Evolutionary conservation across 1,284 basidiomycete species (phyloP).

Genomic region (Cystobasidiaceae sp.): DNA sequence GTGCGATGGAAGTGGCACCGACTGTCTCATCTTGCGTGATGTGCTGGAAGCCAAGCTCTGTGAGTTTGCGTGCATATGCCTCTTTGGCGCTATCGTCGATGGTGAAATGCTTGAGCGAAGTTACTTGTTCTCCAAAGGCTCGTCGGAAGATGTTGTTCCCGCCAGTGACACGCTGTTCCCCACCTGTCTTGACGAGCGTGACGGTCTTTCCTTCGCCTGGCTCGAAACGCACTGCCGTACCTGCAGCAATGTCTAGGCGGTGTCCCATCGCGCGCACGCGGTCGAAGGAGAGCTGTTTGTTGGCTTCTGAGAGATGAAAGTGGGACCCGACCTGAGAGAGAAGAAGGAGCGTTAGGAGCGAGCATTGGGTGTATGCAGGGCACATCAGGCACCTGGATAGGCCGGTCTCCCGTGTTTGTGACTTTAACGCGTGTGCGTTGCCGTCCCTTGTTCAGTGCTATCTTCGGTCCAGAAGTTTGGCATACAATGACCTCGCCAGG

Average conservation of each 20-base stretch:
- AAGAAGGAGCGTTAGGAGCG: neutral
- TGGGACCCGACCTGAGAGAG: constrained; percentile 72
- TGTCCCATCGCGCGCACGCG: constrained; percentile 72
- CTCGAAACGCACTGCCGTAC: constrained; percentile 94
- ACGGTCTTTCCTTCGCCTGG: constrained; percentile 86
- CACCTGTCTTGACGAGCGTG: constrained; percentile 72
- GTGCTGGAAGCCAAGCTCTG: constrained; percentile 45
- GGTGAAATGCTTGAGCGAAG: neutral
- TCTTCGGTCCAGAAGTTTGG: constrained; percentile 54
- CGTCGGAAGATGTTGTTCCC: constrained; percentile 73
- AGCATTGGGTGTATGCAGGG: neutral
- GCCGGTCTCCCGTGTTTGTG: constrained; percentile 88
- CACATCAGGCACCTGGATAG: constrained; percentile 64
- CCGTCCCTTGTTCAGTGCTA: constrained; percentile 69
- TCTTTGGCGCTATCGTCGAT: neutral
- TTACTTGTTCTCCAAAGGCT: constrained; percentile 47
- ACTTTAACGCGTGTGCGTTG: constrained; percentile 68
- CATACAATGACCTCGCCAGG: constrained; percentile 54
- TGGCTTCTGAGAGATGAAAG: constrained; percentile 85
- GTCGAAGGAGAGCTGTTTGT: constrained; percentile 75
- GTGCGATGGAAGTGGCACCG: neutral
- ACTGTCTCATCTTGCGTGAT: constrained; percentile 40
- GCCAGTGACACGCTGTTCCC: constrained; percentile 65
- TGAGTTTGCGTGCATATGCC: constrained; percentile 6
- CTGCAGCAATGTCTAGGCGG: constrained; percentile 84